Evolutionary conservation across 1,139 yeast genomes (phyloP), one percentile per base, ranked within the genome.

Genomic region (Yamadazyma diospyri): DNA sequence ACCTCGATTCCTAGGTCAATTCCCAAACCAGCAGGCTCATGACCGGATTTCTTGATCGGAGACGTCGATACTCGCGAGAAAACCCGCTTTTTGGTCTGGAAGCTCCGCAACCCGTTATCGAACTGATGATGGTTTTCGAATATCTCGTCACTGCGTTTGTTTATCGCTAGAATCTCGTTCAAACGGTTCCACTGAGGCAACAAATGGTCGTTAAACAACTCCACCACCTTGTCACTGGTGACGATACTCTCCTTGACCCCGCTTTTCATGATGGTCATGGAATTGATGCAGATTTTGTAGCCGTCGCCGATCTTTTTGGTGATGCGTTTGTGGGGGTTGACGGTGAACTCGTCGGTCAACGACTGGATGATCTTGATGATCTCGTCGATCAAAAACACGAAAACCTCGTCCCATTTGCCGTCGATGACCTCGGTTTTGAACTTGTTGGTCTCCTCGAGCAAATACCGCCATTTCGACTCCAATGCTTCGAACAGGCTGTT

Each of bases 371-470:
- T 63, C 2, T 43, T 45, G 3, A 51, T 50, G 6, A 71, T 50
- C 40, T 74, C 75, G 4, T 54, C 53, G 29, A 68, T 57, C 32
- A 78, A 48, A 38, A 61, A 68, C 10, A 51, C 55, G 41, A 76
- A 77, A 1, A 78, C 57, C 17, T 66, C 64, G 38, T 65, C 58
- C 88, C 87, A 81, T 43, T 76, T 68, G 21, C 61, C 59, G 37
- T 75, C 79, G 1, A 81, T 64, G 12, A 72, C 46, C 29, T 72
- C 76, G 6, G 43, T 44, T 45, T 72, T 72, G 36, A 79, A 55
- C 4, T 47, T 50, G 6, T 26, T 28, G 5, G 39, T 11, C 30
- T 70, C 73, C 7, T 45, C 43, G 6, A 59, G 56, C 27, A 81
- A 58, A 29, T 55, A 53, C 4, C 59, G 51, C 58, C 75, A 70